Conservation (phyloP, 306 rosid species). For the Lathyrus tuberosus region DNA sequence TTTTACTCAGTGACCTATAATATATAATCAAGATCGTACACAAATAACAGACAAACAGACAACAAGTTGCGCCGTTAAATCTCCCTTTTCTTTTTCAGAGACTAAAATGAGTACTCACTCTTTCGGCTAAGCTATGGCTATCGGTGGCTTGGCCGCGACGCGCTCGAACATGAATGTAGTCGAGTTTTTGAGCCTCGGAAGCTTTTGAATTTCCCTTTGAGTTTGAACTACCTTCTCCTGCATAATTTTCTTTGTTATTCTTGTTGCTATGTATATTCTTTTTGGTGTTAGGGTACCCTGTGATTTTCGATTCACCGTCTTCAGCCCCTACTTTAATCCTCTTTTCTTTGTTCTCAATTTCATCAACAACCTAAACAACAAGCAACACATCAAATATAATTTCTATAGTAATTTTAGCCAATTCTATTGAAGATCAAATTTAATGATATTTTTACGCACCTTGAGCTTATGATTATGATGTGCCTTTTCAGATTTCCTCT, state of each 20-base stretch:
- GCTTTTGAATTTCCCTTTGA: slow-evolving; percentile 59
- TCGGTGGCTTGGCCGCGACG: slow-evolving; percentile 99
- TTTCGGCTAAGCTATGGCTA: slow-evolving; percentile 95
- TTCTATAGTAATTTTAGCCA: neutral
- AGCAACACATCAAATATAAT: neutral
- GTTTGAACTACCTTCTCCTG: slow-evolving; percentile 49
- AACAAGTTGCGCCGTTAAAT: no score
- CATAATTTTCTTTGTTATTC: slow-evolving; percentile 53
- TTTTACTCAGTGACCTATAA: no score
- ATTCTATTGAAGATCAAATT: neutral
- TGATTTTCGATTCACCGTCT: slow-evolving; percentile 74
- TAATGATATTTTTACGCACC: slow-evolving; percentile 31
- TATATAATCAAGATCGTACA: no score
- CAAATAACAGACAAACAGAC: no score
- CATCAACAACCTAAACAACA: slow-evolving; percentile 53
- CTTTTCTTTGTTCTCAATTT: slow-evolving; percentile 60
- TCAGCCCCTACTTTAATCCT: slow-evolving; percentile 59
- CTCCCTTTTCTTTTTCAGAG: neutral
- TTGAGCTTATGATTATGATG: slow-evolving; percentile 50
- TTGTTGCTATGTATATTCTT: slow-evolving; percentile 32
- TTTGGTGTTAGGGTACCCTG: slow-evolving; percentile 46
- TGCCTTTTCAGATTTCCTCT: slow-evolving; percentile 64
- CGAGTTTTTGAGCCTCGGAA: slow-evolving; percentile 72
- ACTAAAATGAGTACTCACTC: slow-evolving; percentile 58
- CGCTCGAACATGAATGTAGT: slow-evolving; percentile 91